These are phyloP conservation scores for Fusarium hainanense DNA, from an alignment of 2,329 filamentous ascomycete genomes.

Conservation along the genomic window DNA sequence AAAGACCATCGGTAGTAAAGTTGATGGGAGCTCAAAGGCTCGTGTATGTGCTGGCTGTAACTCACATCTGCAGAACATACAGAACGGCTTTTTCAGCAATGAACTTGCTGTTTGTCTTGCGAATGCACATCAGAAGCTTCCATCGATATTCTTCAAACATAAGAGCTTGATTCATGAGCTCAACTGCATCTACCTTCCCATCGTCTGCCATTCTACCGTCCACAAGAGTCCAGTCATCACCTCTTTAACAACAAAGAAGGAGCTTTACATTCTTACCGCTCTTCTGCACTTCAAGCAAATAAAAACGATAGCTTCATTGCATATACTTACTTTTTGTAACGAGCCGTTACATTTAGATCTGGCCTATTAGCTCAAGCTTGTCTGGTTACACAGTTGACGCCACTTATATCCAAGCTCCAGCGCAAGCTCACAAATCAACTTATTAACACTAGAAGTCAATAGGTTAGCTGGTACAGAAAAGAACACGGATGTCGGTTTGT, in stretches of 20 bases:
- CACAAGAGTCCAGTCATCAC: neutral
- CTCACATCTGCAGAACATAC: neutral
- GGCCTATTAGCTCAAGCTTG: neutral
- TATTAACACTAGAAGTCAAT: too few relatives aligned
- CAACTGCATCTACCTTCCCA: neutral
- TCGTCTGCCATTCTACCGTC: neutral
- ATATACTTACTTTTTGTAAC: neutral
- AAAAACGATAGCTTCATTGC: neutral
- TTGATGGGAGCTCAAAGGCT: neutral
- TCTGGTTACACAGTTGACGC: neutral
- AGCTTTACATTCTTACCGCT: neutral
- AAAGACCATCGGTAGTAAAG: neutral
- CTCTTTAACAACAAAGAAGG: neutral
- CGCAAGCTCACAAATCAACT: neutral
- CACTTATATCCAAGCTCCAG: neutral
- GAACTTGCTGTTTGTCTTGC: fast-evolving
- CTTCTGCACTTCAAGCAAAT: neutral
- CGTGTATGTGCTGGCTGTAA: neutral
- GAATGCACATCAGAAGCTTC: neutral
- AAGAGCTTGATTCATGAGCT: neutral
- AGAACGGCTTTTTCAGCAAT: neutral
- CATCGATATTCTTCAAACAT: fast-evolving
- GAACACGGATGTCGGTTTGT: too few relatives aligned
- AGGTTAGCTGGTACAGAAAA: too few relatives aligned
- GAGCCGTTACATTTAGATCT: neutral